Evolutionary conservation across 139 green algal genomes (phyloP).

Genomic region (Zygnema cylindricum): DNA sequence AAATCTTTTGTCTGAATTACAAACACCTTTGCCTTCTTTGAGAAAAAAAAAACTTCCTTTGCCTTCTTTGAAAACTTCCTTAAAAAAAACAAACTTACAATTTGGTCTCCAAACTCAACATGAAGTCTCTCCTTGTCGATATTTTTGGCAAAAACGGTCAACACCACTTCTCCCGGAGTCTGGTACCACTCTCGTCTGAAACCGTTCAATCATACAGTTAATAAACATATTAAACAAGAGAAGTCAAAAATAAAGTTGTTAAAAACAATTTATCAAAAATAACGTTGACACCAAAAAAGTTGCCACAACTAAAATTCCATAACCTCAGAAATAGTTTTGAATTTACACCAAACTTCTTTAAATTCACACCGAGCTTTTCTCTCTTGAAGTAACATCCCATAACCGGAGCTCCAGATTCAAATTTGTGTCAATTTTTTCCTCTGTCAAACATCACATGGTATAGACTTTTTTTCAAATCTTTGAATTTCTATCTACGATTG

Average conservation of each 20-base stretch:
- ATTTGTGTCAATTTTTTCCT: no score
- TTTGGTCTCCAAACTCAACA: conserved; percentile 53
- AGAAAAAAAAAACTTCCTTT: no score
- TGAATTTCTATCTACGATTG: no score
- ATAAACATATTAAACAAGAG: no score
- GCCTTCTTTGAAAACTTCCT: no score
- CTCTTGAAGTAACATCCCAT: no score
- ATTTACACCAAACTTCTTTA: not conserved
- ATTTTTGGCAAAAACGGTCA: conserved; percentile 52
- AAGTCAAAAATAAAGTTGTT: no score
- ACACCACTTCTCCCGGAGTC: conserved; percentile 38
- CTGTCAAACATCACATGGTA: no score
- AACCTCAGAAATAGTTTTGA: not conserved
- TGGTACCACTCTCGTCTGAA: conserved; percentile 61
- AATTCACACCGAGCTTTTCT: not conserved
- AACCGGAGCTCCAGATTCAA: no score
- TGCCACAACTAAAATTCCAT: not conserved
- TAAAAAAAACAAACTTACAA: conserved; percentile 46
- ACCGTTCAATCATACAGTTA: not conserved
- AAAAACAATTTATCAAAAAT: not conserved
- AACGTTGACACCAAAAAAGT: not conserved
- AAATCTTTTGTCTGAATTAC: no score
- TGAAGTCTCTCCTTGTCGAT: conserved; percentile 36
- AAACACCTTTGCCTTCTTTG: no score
- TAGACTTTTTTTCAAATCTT: no score